Base-by-base conservation (phyloP, 208 protist genomes). In the Trypanosoma rangeli region DNA sequence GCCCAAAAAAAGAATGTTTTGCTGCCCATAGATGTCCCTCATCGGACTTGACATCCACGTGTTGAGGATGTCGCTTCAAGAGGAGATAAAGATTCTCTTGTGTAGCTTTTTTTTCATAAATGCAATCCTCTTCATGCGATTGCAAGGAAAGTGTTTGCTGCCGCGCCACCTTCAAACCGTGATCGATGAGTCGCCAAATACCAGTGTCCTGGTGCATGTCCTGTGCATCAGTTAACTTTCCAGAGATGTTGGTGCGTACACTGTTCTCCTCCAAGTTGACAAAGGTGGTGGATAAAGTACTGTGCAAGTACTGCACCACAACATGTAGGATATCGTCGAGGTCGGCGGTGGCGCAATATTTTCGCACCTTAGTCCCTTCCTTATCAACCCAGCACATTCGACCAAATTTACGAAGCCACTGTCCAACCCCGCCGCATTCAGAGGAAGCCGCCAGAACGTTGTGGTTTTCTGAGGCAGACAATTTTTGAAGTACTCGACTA, bases 271-370 rank as follows among this genome's bases (percentile, higher is more conserved):
- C 28, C 3, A 74, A 24, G 22, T 61, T 59, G 31, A 74, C 70
- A 64, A 54, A 59, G 1, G 64, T 64, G 15, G 84, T 46, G 1
- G 73, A 58, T 24, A 70, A 53, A 48, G 64, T 74, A 52, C 39
- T 58, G 48, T 83, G 59, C 13, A 94, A 74, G 29, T 81, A 59
- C 15, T 62, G 63, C 9, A 90, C 50, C 20, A 20, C 50, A 1
- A 83, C 20, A 68, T 91, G 89, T 0, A 68, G 59, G 44, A 90
- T 31, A 59, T 92, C 89, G 68, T 94, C 89, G 56, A 94, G 57
- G 12, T 86, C 86, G 0, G 57, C 59, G 29, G 58, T n/a, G 3
- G 79, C 74, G 7, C 73, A 75, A 64, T 84, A 94, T 46, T 74
- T 80, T 8, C 89, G 78, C 31, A 91, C 78, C 18, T 69, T 74